Conservation (phyloP, 2,329 filamentous ascomycete species). For the Neonectria neomacrospora region DNA sequence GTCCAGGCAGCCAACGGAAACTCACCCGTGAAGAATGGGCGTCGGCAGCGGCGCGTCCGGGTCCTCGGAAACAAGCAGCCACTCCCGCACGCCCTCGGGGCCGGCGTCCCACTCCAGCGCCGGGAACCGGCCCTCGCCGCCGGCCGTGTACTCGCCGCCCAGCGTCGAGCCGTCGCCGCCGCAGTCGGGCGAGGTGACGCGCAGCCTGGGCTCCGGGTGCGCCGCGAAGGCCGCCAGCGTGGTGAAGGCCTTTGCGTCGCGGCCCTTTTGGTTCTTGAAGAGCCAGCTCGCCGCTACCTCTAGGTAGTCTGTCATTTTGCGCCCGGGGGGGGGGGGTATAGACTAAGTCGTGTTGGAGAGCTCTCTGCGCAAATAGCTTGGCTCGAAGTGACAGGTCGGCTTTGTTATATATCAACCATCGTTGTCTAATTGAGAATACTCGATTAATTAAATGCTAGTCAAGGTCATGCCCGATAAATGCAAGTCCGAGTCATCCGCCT, state of each 20-base stretch:
- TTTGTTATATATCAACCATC: background rate
- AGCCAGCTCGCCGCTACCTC: slow-evolving; percentile 54
- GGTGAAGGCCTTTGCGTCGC: slow-evolving; percentile 53
- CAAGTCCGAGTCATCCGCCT: background rate
- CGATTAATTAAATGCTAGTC: background rate
- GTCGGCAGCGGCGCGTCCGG: slow-evolving; percentile 58
- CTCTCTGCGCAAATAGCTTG: background rate
- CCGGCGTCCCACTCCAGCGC: slow-evolving; percentile 53
- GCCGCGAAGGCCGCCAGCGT: slow-evolving; percentile 50
- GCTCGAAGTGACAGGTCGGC: background rate
- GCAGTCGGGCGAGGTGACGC: slow-evolving; percentile 54
- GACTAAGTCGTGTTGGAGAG: background rate
- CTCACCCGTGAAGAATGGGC: slow-evolving; percentile 59
- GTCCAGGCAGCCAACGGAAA: background rate
- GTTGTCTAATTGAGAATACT: background rate
- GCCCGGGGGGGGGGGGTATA: background rate
- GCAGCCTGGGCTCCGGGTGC: slow-evolving; percentile 50
- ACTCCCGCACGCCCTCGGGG: slow-evolving; percentile 53
- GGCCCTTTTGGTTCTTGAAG: slow-evolving; percentile 51
- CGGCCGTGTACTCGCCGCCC: slow-evolving; percentile 51
- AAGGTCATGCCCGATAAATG: background rate
- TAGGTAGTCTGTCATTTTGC: slow-evolving; percentile 44
- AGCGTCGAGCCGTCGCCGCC: slow-evolving; percentile 52
- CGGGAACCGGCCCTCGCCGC: slow-evolving; percentile 54
- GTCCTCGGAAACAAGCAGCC: slow-evolving; percentile 59